These are phyloP conservation scores for Aspergillus bertholletiae DNA, from an alignment of 495 filamentous ascomycete genomes.

Conservation along the genomic window DNA sequence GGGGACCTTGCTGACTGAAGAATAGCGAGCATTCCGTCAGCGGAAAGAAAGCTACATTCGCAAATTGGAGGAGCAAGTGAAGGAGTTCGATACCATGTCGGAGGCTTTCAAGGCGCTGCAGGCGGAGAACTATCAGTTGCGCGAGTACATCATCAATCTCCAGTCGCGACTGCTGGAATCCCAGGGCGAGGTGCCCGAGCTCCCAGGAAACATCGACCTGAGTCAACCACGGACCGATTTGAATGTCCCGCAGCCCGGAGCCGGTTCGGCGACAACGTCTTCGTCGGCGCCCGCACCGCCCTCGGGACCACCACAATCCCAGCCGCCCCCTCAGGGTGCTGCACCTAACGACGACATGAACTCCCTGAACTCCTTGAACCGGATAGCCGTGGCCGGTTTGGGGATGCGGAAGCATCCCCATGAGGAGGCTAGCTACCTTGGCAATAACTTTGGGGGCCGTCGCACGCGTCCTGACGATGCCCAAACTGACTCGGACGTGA, in stretches of 20 bases:
- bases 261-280: slow-evolving; percentile 12
- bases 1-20: slow-evolving; percentile 8
- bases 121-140: slow-evolving; percentile 81
- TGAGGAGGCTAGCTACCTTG: slow-evolving; percentile 29
- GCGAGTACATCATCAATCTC: slow-evolving; percentile 86
- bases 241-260: slow-evolving; percentile 13
- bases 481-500: slow-evolving; percentile 25
- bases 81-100: slow-evolving; percentile 66
- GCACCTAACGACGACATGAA: slow-evolving; percentile 39
- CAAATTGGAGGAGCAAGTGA: slow-evolving; percentile 87
- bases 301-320: slow-evolving; percentile 20
- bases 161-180: slow-evolving; percentile 85
- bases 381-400: slow-evolving; percentile 43
- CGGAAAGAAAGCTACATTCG: slow-evolving; percentile 98
- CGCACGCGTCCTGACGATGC: slow-evolving; percentile 32
- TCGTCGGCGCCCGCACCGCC: slow-evolving; percentile 9
- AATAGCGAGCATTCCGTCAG: slow-evolving; percentile 91
- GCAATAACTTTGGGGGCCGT: slow-evolving; percentile 32
- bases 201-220: slow-evolving; percentile 63
- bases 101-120: slow-evolving; percentile 71
- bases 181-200: slow-evolving; percentile 77
- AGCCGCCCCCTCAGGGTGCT: slow-evolving; percentile 20
- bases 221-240: slow-evolving; percentile 37
- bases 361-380: slow-evolving; percentile 44
- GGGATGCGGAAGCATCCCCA: slow-evolving; percentile 47